These are phyloP conservation scores for Thalassiosira livingstoniorum DNA, from an alignment of 352 stramenopile genomes.

Conservation along the genomic window DNA sequence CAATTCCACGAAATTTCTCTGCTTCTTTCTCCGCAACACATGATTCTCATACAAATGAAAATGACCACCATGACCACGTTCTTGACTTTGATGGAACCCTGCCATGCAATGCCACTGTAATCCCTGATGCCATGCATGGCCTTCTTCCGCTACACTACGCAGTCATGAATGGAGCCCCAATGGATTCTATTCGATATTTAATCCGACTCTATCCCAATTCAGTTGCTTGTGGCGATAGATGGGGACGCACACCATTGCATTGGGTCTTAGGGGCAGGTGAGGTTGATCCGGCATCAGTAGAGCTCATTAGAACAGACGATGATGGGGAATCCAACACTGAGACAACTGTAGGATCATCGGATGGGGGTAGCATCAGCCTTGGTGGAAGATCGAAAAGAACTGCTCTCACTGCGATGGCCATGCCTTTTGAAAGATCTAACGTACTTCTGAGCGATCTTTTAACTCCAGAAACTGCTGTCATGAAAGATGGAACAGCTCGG, in stretches of 20 bases:
- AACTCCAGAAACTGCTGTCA: neutral
- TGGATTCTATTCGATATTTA: neutral
- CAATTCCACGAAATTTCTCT: neutral
- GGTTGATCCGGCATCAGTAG: neutral
- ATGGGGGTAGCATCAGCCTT: too few relatives aligned
- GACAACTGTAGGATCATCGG: neutral
- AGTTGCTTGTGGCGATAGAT: neutral
- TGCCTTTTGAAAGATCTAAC: neutral
- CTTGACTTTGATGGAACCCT: neutral
- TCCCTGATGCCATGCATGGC: neutral
- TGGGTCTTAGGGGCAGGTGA: neutral
- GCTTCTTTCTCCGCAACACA: neutral
- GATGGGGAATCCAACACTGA: neutral
- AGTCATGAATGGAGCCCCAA: slow-evolving; percentile 1
- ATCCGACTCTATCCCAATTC: neutral
- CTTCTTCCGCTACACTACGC: neutral
- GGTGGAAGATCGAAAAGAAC: too few relatives aligned
- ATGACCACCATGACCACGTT: neutral
- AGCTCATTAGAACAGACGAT: neutral
- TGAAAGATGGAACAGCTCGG: neutral
- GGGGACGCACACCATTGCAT: neutral
- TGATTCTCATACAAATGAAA: too few relatives aligned
- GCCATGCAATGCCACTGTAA: neutral
- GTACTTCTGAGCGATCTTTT: neutral
- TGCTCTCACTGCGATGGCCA: neutral